Evolutionary conservation across 1,284 basidiomycete genomes (phyloP), one percentile per base, ranked within the genome.

Genomic region (Sporisorium graminicola): DNA sequence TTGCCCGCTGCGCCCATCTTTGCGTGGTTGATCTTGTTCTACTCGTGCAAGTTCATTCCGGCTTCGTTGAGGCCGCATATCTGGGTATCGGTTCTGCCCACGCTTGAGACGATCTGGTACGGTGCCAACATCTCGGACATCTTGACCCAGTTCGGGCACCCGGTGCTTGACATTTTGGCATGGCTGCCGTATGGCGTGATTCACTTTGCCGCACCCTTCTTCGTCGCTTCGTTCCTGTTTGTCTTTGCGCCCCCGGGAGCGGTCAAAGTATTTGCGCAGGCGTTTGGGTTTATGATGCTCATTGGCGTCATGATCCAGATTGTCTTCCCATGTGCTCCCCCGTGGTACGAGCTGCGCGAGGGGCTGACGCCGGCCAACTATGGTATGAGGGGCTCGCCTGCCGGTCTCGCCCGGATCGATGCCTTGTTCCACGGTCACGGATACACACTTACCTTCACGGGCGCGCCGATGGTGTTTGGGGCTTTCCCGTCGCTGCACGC

Each of bases 91-190:
- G 89, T 98, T 27, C 90, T 98, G 3, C 96, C 96, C 0, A 96
- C 95, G 0, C 90, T 98, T 61, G 96, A 99, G 86, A 92, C 92
- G 10, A 94, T 97, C 33, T 89, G 97, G 31, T 98, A 97, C 86
- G 96, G 96, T 12, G 95, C 94, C 56, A 98, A 98, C 87, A 95
- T 98, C 72, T 95, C 93, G 37, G 95, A 98, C 86, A 92, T 98
- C 83, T 91, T 98, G 71, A 98, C 95, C 3, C 90, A 94, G 20
- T 94, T 91, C 86, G 98, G 95, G 3, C 93, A 97, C 82, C 93
- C 95, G 3, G 79, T 94, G 26, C 90, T 99, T 57, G 96, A 99
- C 85, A 90, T 99, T 70, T 84, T 97, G 58, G 95, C 95, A 0
- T 99, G 96, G 96, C 85, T 98, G 1, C 95, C 96, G 0, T 99